A percentile compares a stretch with the other conserved stretches of the same genome.
Evolutionary conservation across 306 rosid species (phyloP).

Genomic region (Vigna hirtella): DNA sequence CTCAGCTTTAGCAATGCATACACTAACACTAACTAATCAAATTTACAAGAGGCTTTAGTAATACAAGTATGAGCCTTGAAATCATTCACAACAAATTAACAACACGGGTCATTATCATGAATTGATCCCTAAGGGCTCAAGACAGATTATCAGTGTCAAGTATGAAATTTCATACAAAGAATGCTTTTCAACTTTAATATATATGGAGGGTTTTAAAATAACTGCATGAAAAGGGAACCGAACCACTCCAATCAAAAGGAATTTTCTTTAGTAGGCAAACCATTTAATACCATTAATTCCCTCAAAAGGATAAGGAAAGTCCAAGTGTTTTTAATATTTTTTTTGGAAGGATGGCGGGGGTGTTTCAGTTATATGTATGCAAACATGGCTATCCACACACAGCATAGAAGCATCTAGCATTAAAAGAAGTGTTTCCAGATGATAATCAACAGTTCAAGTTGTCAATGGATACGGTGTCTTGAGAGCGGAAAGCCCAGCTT

Average conservation of each 20-base stretch:
- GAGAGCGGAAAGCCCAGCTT: slow-evolving; percentile 96
- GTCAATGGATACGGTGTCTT: slow-evolving; percentile 90
- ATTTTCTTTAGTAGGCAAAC: neutral
- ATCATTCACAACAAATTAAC: slow-evolving; percentile 14
- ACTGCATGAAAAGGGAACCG: neutral
- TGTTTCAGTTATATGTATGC: slow-evolving; percentile 24
- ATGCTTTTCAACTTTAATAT: slow-evolving; percentile 1
- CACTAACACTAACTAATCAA: slow-evolving; percentile 14
- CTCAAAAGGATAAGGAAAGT: slow-evolving; percentile 25
- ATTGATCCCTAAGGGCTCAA: slow-evolving; percentile 10
- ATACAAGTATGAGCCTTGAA: slow-evolving; percentile 4
- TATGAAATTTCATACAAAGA: slow-evolving; percentile 6
- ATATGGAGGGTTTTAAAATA: neutral
- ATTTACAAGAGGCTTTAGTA: slow-evolving; percentile 19
- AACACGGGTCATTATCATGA: slow-evolving; percentile 1
- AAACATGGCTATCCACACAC: slow-evolving; percentile 1
- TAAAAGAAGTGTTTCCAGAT: slow-evolving; percentile 19
- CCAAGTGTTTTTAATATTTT: neutral
- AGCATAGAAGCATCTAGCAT: slow-evolving; percentile 18
- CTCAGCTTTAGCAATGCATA: slow-evolving; percentile 26
- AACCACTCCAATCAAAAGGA: slow-evolving; percentile 1
- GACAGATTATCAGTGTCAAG: slow-evolving; percentile 1
- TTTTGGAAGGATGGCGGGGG: neutral
- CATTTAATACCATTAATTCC: neutral
- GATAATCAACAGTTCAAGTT: slow-evolving; percentile 20